phyloP scores from a whole-genome alignment of 2,329 filamentous ascomycete species.

The Pseudogymnoascus sp. region DNA sequence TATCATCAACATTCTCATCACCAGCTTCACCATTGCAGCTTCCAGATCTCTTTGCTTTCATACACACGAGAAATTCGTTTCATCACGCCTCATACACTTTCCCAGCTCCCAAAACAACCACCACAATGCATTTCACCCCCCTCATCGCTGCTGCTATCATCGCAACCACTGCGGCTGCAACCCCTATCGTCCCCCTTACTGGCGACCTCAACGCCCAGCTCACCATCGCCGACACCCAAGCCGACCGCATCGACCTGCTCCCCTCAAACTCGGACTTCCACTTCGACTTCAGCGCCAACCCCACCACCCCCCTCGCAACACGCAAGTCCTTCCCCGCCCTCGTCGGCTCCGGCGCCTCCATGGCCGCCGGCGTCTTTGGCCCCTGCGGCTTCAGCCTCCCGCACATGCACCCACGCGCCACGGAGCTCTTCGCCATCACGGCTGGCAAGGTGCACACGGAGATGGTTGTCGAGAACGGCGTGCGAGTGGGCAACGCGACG shows the following conservation, averaged over 20 bases:
- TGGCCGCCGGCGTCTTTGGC: slow-evolving; percentile 42
- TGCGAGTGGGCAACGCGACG: slow-evolving; percentile 35
- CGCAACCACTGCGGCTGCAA: slow-evolving; percentile 34
- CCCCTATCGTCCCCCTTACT: slow-evolving; percentile 30
- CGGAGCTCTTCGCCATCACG: slow-evolving; percentile 44
- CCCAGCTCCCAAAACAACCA: slow-evolving; percentile 19
- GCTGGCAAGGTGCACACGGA: slow-evolving; percentile 44
- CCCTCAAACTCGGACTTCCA: slow-evolving; percentile 38
- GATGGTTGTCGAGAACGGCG: slow-evolving; percentile 48
- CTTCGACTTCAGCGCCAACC: slow-evolving; percentile 48
- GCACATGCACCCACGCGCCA: slow-evolving; percentile 44
- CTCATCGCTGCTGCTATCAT: slow-evolving; percentile 34
- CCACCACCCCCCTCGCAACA: slow-evolving; percentile 46
- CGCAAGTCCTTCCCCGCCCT: slow-evolving; percentile 38
- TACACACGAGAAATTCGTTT: neutral
- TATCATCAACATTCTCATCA: neutral
- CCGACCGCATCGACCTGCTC: slow-evolving; percentile 39
- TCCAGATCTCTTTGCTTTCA: neutral
- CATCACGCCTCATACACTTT: neutral
- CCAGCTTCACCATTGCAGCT: neutral
- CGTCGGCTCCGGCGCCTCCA: slow-evolving; percentile 41
- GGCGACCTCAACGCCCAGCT: slow-evolving; percentile 36
- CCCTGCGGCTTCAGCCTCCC: slow-evolving; percentile 47
- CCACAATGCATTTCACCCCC: slow-evolving; percentile 33
- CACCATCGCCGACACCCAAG: slow-evolving; percentile 37